phyloP scores from a whole-genome alignment of 2,329 filamentous ascomycete genomes.

The Neopestalotiopsis clavispora region DNA sequence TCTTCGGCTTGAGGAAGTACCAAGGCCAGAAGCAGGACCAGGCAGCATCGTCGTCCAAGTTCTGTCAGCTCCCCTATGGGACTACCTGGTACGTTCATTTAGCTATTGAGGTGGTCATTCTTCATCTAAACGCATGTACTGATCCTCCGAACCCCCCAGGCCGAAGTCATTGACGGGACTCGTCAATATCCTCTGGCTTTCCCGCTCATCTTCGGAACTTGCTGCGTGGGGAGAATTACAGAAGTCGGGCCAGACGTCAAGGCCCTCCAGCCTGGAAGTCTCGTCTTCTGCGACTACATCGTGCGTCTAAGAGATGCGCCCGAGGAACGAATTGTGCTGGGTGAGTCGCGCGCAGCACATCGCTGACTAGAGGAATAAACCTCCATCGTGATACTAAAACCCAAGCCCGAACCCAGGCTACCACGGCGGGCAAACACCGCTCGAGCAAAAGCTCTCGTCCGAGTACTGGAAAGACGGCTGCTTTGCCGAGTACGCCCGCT shows the following conservation, averaged over 20 bases:
- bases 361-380: too few relatives aligned
- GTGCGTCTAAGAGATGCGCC: conserved; percentile 5
- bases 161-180: conserved; percentile 1
- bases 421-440: conserved; percentile 1
- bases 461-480: conserved; percentile 8
- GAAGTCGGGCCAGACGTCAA: conserved; percentile 9
- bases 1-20: neutral
- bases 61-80: neutral
- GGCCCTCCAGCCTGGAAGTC: neutral
- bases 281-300: conserved; percentile 8
- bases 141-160: neutral
- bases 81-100: neutral
- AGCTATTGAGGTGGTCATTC: neutral
- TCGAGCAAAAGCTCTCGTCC: conserved; percentile 6
- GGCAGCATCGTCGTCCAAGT: conserved; percentile 6
- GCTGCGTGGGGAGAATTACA: conserved; percentile 4
- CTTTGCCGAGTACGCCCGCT: conserved; percentile 9
- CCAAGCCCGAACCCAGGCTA: neutral
- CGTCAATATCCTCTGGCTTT: conserved; percentile 5
- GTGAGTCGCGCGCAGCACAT: neutral
- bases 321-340: conserved; percentile 5
- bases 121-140: neutral
- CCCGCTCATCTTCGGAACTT: conserved; percentile 5
- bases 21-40: neutral
- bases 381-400: neutral